phyloP scores from a whole-genome alignment of 2,329 filamentous ascomycete species.

The Coniosporium tulheliwenetii region DNA sequence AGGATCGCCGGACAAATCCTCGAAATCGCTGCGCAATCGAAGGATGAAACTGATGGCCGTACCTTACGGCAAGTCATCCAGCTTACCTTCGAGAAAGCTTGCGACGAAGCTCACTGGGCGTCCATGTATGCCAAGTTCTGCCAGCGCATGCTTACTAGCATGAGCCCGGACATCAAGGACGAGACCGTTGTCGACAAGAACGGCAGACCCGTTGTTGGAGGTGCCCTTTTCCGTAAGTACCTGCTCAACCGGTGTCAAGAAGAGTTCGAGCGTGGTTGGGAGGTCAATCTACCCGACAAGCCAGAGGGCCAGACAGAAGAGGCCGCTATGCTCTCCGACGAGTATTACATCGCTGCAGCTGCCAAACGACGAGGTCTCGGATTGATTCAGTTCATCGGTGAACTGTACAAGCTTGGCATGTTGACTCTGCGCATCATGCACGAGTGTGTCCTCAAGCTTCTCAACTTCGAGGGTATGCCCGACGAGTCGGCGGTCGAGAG shows the following conservation, averaged over 20 bases:
- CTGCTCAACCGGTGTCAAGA: constrained; percentile 96
- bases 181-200: constrained; percentile 87
- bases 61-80: constrained; percentile 96
- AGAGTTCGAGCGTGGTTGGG: constrained; percentile 97
- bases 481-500: constrained; percentile 96
- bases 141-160: constrained; percentile 88
- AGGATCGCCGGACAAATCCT: constrained; percentile 90
- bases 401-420: constrained; percentile 98
- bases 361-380: constrained; percentile 94
- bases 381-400: constrained; percentile 97
- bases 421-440: constrained; percentile 99
- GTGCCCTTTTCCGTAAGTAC: constrained; percentile 94
- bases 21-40: constrained; percentile 82
- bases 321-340: constrained; percentile 75
- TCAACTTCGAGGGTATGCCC: constrained; percentile 84
- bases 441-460: constrained; percentile 91
- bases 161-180: constrained; percentile 89
- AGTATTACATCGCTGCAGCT: constrained; percentile 87
- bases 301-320: constrained; percentile 60
- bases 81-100: constrained; percentile 97
- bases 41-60: constrained; percentile 85
- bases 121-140: constrained; percentile 99
- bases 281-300: constrained; percentile 65
- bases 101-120: constrained; percentile 95
- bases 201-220: constrained; percentile 77